Percentiles rank a stretch among this genome's conserved stretches.
phyloP scores from a whole-genome alignment of 2,329 filamentous ascomycete species.

The Sarocladium brachiariae region DNA sequence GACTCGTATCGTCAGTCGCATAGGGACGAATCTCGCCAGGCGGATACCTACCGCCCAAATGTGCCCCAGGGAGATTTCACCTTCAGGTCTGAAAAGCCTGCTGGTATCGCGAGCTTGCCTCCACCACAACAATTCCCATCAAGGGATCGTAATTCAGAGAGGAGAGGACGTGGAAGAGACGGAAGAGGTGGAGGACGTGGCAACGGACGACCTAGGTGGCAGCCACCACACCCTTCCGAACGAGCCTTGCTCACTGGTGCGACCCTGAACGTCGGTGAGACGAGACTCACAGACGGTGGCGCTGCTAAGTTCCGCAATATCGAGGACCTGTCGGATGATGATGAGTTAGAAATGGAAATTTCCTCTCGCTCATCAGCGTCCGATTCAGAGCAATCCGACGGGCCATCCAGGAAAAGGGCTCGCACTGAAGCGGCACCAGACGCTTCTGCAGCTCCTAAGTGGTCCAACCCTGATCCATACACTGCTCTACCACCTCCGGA shows the following conservation, averaged over 20 bases:
- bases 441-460: conserved; percentile 58
- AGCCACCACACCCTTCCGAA: conserved; percentile 37
- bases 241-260: conserved; percentile 42
- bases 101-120: conserved; percentile 35
- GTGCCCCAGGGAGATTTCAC: conserved; percentile 45
- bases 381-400: conserved; percentile 23
- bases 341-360: conserved; percentile 59
- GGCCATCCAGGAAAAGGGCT: conserved; percentile 31
- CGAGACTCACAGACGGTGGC: conserved; percentile 39
- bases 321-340: conserved; percentile 55
- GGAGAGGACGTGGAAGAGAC: conserved; percentile 15
- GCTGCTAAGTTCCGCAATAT: conserved; percentile 47
- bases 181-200: conserved; percentile 20
- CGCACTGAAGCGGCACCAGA: conserved; percentile 20
- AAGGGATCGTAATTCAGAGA: conserved; percentile 2
- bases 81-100: conserved; percentile 46
- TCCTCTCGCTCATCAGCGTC: conserved; percentile 30
- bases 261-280: conserved; percentile 33
- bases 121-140: conserved; percentile 10
- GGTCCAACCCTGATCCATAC: conserved; percentile 96
- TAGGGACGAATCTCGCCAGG: neutral
- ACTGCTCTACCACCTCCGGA: conserved; percentile 77
- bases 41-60: conserved; percentile 20
- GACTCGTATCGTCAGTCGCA: neutral
- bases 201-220: conserved; percentile 27